Evolutionary conservation across 2,329 filamentous ascomycete species (phyloP).

Genomic region (Arthrobotrys entomopaga): DNA sequence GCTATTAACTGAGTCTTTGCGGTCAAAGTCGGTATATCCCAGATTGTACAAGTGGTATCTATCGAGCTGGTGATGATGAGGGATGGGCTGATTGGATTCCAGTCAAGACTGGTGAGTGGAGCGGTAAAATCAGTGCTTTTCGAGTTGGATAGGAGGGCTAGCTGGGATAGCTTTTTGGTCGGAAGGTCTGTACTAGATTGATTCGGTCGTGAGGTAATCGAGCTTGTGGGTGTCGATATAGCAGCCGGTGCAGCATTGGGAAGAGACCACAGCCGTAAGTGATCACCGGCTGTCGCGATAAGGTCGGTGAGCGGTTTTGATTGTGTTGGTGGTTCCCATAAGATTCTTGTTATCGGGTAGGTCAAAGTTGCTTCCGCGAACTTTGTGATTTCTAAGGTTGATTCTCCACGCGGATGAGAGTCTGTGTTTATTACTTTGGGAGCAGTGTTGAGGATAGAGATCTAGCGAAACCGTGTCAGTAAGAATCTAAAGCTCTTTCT

Average conservation of each 20-base stretch:
- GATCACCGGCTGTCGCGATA: slow-evolving; percentile 92
- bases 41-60: slow-evolving; percentile 98
- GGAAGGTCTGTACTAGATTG: slow-evolving; percentile 70
- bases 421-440: slow-evolving; percentile 48
- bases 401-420: slow-evolving; percentile 64
- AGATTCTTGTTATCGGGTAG: slow-evolving; percentile 91
- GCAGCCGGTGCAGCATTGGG: slow-evolving; percentile 70
- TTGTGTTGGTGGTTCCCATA: slow-evolving; percentile 95
- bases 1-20: slow-evolving; percentile 98
- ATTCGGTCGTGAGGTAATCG: slow-evolving; percentile 74
- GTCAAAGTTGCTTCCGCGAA: slow-evolving; percentile 97
- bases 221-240: slow-evolving; percentile 68
- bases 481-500: background rate
- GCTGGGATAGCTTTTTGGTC: slow-evolving; percentile 83
- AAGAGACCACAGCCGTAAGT: slow-evolving; percentile 91
- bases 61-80: slow-evolving; percentile 99
- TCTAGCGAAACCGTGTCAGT: slow-evolving; percentile 60
- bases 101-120: slow-evolving; percentile 93
- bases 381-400: slow-evolving; percentile 82
- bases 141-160: slow-evolving; percentile 93
- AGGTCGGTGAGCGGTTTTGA: slow-evolving; percentile 96
- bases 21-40: slow-evolving; percentile 97
- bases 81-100: slow-evolving; percentile 96
- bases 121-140: slow-evolving; percentile 99
- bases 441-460: slow-evolving; percentile 51